These are phyloP conservation scores for Eragrostis curvula DNA, from an alignment of 176 grass and related monocot genomes.

Conservation along the genomic window DNA sequence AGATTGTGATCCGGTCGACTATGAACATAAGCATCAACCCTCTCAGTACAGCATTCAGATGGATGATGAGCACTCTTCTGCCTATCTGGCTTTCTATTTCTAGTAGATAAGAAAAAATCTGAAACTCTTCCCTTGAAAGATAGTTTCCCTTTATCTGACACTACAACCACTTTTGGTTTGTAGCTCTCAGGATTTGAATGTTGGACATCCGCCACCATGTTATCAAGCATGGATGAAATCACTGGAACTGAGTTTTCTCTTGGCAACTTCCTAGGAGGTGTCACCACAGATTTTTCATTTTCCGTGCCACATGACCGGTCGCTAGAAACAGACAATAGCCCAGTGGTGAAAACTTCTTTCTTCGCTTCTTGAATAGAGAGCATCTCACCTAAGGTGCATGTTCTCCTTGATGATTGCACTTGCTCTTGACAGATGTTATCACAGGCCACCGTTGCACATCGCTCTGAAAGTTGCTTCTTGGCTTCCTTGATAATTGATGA, in stretches of 20 bases:
- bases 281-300: slow-evolving; percentile 37
- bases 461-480: slow-evolving; percentile 83
- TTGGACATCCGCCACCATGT: slow-evolving; percentile 43
- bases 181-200: slow-evolving; percentile 46
- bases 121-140: slow-evolving; percentile 83
- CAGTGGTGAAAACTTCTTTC: slow-evolving; percentile 31
- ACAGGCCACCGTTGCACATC: slow-evolving; percentile 68
- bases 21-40: background rate
- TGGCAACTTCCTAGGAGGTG: slow-evolving; percentile 52
- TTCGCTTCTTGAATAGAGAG: slow-evolving; percentile 67
- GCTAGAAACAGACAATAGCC: slow-evolving; percentile 19
- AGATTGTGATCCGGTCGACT: background rate
- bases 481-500: slow-evolving; percentile 81
- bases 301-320: slow-evolving; percentile 7
- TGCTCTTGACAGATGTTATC: slow-evolving; percentile 52
- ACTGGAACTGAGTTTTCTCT: slow-evolving; percentile 56
- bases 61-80: slow-evolving; percentile 34
- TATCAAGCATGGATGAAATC: slow-evolving; percentile 53
- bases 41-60: slow-evolving; percentile 29
- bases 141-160: slow-evolving; percentile 58
- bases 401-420: slow-evolving; percentile 49
- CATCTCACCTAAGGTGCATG: slow-evolving; percentile 85
- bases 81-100: slow-evolving; percentile 59
- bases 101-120: slow-evolving; percentile 64
- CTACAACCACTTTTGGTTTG: slow-evolving; percentile 37